A percentile compares a stretch with the other conserved stretches of the same genome.
Conservation (phyloP, 1,284 basidiomycete species). For the Melampsora larici-populina region DNA sequence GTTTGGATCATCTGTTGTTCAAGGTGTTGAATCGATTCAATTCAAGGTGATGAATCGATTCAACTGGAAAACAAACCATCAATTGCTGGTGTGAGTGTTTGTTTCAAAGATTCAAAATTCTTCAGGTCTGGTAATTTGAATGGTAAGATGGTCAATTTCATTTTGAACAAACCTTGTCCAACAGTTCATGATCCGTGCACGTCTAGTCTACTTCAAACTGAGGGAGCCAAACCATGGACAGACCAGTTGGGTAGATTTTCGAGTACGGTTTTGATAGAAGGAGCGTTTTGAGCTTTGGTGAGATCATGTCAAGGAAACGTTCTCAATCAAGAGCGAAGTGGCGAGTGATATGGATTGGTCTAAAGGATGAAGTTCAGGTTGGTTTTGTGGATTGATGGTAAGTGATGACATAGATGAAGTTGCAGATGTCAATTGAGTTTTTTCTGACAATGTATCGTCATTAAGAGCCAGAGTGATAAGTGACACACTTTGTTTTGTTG, state of each 20-base stretch:
- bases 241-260: constrained; percentile 84
- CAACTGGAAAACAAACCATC: constrained; percentile 17
- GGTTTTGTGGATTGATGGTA: constrained; percentile 18
- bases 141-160: constrained; percentile 16
- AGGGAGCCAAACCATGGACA: constrained; percentile 85
- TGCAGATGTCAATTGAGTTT: constrained; percentile 87
- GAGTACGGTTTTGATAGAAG: constrained; percentile 80
- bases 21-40: background rate
- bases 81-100: background rate
- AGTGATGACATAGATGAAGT: background rate
- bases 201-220: constrained; percentile 83
- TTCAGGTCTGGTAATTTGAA: constrained; percentile 17
- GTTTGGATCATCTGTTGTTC: constrained; percentile 6
- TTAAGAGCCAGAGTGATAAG: constrained; percentile 72
- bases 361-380: constrained; percentile 69
- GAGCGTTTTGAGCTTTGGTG: constrained; percentile 81
- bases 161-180: constrained; percentile 79
- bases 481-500: constrained; percentile 49
- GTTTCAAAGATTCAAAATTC: background rate
- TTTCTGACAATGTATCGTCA: constrained; percentile 92
- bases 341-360: constrained; percentile 86
- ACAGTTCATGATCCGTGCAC: constrained; percentile 79
- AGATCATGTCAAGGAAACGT: constrained; percentile 76
- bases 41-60: no score
- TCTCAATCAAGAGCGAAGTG: constrained; percentile 81